Evolutionary conservation across 78 protist genomes (phyloP).

Genomic region (Dictyostelium firmibasis): DNA sequence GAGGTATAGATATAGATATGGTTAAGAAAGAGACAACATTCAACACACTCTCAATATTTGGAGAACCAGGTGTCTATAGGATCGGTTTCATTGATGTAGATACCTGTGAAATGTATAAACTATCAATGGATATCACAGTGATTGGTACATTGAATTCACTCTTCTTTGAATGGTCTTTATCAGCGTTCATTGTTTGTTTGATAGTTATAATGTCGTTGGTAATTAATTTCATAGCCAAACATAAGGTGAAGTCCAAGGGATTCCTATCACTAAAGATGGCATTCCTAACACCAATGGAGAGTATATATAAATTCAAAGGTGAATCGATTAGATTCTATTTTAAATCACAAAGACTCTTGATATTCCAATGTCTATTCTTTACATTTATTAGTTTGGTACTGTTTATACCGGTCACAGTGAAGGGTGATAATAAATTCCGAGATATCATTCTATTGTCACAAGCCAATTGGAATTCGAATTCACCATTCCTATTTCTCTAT

Average conservation of each 20-base stretch:
- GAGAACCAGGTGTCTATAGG: constrained; percentile 29
- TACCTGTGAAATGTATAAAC: constrained; percentile 24
- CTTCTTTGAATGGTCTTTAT: not conserved
- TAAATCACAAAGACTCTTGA: constrained; percentile 7
- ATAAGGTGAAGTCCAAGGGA: not conserved
- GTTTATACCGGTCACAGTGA: not conserved
- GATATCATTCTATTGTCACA: constrained; percentile 23
- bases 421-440: constrained; percentile 21
- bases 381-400: not conserved
- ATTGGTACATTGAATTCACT: not conserved
- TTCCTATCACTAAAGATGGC: not conserved
- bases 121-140: not conserved
- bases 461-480: constrained; percentile 53
- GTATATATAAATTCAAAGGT: not conserved
- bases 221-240: not conserved
- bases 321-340: constrained; percentile 14
- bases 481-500: constrained; percentile 16
- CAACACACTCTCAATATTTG: not conserved
- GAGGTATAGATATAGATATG: not conserved
- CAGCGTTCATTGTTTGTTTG: not conserved
- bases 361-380: not conserved
- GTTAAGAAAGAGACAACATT: not conserved
- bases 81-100: constrained; percentile 51
- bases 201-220: not conserved
- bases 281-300: constrained; percentile 1